Percentiles rank a stretch among this genome's conserved stretches.
Conservation (phyloP, 176 grass and related monocot species). For the Otatea glauca region DNA sequence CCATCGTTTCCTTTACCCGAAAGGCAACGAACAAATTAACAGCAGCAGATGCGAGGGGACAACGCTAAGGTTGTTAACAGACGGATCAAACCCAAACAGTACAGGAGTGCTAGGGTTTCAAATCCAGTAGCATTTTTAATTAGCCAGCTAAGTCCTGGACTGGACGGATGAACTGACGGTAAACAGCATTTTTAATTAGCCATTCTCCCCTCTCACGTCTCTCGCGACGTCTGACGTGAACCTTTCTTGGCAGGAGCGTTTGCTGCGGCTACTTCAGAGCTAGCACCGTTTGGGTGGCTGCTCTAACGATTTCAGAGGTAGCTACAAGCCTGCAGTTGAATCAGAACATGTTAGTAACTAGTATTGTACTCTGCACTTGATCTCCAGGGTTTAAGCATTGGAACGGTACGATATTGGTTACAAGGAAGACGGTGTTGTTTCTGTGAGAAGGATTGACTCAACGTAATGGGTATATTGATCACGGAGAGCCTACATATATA, state of each 20-base stretch:
- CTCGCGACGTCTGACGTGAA: neutral
- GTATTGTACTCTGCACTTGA: too few relatives aligned
- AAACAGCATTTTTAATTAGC: too few relatives aligned
- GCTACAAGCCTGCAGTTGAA: neutral
- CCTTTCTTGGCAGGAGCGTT: neutral
- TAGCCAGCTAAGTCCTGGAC: too few relatives aligned
- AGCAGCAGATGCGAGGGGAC: neutral
- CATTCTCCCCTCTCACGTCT: neutral
- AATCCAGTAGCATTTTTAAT: slow-evolving; percentile 18
- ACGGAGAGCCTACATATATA: too few relatives aligned
- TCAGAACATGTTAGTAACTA: neutral
- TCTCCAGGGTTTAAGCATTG: too few relatives aligned
- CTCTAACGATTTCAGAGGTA: neutral
- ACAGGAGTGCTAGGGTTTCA: slow-evolving; percentile 6
- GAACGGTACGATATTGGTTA: too few relatives aligned
- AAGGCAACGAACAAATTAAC: neutral
- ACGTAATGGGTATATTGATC: too few relatives aligned
- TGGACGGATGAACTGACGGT: too few relatives aligned
- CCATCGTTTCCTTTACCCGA: neutral
- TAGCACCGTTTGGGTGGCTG: neutral
- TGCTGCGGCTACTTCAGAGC: neutral
- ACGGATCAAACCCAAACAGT: too few relatives aligned
- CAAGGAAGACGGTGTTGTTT: too few relatives aligned
- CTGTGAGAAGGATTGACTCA: too few relatives aligned
- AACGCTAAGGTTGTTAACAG: neutral